Conservation (phyloP, 495 filamentous ascomycete species). For the Podospora tetraspora region DNA sequence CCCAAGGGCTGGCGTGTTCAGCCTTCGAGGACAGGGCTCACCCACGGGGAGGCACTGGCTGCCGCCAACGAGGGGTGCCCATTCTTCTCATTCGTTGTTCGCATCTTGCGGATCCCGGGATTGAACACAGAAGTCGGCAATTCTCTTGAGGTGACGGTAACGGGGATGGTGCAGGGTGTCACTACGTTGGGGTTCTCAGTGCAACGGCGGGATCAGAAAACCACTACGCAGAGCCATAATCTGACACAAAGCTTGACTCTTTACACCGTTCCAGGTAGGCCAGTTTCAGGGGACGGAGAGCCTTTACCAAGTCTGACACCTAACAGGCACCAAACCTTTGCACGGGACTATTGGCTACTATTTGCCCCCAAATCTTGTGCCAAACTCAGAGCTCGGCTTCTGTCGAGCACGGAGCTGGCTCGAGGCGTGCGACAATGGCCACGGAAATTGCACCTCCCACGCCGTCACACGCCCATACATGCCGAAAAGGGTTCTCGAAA, state of each 20-base stretch:
- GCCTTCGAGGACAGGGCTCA: background rate
- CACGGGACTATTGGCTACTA: background rate
- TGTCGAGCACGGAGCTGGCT: slow-evolving; percentile 6
- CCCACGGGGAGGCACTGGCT: background rate
- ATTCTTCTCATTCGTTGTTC: background rate
- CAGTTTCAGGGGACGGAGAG: background rate
- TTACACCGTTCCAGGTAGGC: slow-evolving; percentile 3
- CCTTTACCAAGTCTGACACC: background rate
- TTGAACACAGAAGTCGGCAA: background rate
- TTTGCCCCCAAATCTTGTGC: slow-evolving; percentile 5
- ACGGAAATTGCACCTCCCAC: background rate
- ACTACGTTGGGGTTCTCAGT: background rate
- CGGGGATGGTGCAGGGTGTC: background rate
- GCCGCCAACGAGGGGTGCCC: background rate
- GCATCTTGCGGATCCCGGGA: background rate
- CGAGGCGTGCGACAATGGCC: background rate
- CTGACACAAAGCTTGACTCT: slow-evolving; percentile 3
- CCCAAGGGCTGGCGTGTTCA: slow-evolving; percentile 5
- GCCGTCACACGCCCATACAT: background rate
- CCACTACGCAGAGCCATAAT: background rate
- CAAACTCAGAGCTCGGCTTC: slow-evolving; percentile 2
- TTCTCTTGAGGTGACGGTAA: background rate
- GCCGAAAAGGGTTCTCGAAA: slow-evolving; percentile 3
- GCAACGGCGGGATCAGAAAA: background rate
- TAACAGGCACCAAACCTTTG: slow-evolving; percentile 1